Evolutionary conservation across 2,329 filamentous ascomycete genomes (phyloP), one percentile per base, ranked within the genome.

Genomic region (Aspergillus proliferans): DNA sequence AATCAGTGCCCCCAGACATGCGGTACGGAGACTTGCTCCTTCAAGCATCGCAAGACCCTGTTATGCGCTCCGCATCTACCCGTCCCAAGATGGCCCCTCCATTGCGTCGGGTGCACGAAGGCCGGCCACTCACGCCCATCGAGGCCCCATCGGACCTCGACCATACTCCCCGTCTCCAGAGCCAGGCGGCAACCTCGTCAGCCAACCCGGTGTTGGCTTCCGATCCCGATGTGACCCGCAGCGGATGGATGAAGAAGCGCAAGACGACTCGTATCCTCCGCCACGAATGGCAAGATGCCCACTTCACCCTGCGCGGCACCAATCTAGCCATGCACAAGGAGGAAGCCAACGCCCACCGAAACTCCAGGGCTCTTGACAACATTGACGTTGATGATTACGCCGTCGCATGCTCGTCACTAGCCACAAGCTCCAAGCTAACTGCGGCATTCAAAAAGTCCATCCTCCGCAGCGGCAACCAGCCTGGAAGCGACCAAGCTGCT

Each of bases 1-100:
- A 95, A 68, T 96, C 91, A 4, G 92, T 96, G 0, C 92, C 92
- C 40, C 92, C 92, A 6, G 85, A 95, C 71, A 95, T 96, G 90
- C 85, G 83, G 65, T 95, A 86, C 74, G 81, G 83, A 28, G 67
- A 74, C 39, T 12, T 49, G 62, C 55, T 4, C 44, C 46, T 21
- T 40, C 63, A 50, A 60, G 66, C 52, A 56, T 50, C 19, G 50
- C 54, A 22, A n/a, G 73, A 78, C 38, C 75, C 76, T 45, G 64
- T 77, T 38, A 56, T 68, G 52, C 76, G 79, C 43, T 65, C 70
- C 34, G 61, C 65, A 26, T 74, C 75, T 5, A 72, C 70, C 70
- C 74, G 19, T 73, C 71, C 57, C 70, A 62, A 24, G 57, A 60
- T 4, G 52, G 60, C 30, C 55, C 55, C 15, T 58, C 57, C 12